phyloP scores from a whole-genome alignment of 2,329 filamentous ascomycete genomes.

The Penicillium digitatum region DNA sequence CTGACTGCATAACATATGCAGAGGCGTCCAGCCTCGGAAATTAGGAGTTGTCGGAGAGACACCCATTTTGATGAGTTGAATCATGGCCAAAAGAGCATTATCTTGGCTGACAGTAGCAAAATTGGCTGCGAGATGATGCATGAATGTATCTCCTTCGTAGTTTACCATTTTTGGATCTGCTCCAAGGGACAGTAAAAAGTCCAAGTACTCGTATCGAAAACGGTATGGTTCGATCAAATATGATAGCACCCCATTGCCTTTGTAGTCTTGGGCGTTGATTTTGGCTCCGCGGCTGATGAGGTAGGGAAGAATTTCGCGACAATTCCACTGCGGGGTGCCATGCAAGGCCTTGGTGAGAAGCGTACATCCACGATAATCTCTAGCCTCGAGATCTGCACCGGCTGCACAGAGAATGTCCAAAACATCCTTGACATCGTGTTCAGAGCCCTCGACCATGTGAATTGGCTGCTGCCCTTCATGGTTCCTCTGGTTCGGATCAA shows the following conservation, averaged over 20 bases:
- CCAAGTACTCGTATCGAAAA: background rate
- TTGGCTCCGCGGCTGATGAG: constrained; percentile 13
- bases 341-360: background rate
- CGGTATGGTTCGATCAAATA: background rate
- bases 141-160: constrained; percentile 15
- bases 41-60: constrained; percentile 1
- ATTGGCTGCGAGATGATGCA: constrained; percentile 13
- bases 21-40: constrained; percentile 14
- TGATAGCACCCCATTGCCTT: constrained; percentile 14
- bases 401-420: constrained; percentile 5
- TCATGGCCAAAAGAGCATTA: background rate
- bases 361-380: constrained; percentile 14
- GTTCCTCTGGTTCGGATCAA: constrained; percentile 3
- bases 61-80: background rate
- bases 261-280: constrained; percentile 17
- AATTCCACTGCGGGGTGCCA: background rate
- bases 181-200: constrained; percentile 15
- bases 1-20: constrained; percentile 15
- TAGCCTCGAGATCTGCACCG: constrained; percentile 17
- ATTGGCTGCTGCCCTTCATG: background rate
- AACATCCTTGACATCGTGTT: background rate
- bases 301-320: background rate
- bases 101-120: constrained; percentile 5
- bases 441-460: background rate
- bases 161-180: constrained; percentile 12